Percentiles rank a stretch among this genome's conserved stretches.
These are phyloP conservation scores for Lumnitzera racemosa DNA, from an alignment of 345 rosid genomes.

Conservation along the genomic window DNA sequence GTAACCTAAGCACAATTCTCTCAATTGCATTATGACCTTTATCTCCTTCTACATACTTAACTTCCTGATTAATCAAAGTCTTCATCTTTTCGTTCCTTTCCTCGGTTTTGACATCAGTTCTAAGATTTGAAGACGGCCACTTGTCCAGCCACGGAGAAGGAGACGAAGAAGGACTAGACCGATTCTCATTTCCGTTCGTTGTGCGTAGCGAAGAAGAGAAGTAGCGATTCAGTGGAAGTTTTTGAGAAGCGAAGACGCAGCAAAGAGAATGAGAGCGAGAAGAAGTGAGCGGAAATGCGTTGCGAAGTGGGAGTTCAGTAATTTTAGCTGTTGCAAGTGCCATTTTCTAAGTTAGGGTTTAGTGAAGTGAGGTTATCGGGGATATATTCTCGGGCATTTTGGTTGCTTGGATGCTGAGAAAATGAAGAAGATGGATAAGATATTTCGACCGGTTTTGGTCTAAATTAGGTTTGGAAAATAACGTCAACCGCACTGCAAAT, in stretches of 20 bases:
- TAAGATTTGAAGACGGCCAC: conserved; percentile 15
- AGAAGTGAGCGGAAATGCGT: conserved; percentile 41
- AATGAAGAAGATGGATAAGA: conserved; percentile 11
- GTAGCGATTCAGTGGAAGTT: conserved; percentile 34
- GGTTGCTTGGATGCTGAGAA: conserved; percentile 20
- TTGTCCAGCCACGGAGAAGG: conserved; percentile 52
- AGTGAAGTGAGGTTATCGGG: neutral
- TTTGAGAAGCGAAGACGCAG: conserved; percentile 22
- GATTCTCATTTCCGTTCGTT: conserved; percentile 5
- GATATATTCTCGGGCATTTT: neutral
- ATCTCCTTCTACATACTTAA: conserved; percentile 23
- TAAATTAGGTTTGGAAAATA: too few species aligned
- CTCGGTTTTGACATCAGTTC: conserved; percentile 6
- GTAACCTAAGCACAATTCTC: conserved; percentile 73
- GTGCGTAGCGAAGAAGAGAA: conserved; percentile 27
- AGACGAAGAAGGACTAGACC: neutral
- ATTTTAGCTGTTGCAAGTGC: conserved; percentile 43
- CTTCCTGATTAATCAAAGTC: conserved; percentile 15
- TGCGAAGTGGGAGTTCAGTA: conserved; percentile 64
- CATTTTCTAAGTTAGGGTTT: conserved; percentile 23
- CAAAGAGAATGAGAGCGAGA: conserved; percentile 36
- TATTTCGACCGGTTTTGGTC: too few species aligned
- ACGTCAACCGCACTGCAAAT: too few species aligned
- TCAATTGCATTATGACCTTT: conserved; percentile 69
- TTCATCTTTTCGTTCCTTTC: conserved; percentile 12